Conservation (phyloP, 257 asterid genomes). For the Eucommia ulmoides region DNA sequence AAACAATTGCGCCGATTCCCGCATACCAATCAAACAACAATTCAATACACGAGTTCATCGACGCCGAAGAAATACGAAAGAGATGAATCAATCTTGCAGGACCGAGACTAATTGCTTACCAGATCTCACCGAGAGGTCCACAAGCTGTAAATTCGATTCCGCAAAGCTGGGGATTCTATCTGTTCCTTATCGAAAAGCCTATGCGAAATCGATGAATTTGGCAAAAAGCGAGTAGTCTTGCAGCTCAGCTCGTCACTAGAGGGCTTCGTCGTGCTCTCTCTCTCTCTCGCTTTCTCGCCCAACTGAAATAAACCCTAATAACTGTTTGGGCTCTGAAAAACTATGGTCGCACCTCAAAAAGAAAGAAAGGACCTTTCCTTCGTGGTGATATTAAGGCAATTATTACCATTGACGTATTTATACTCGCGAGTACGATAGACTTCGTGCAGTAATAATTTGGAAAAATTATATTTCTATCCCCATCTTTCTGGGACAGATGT, state of each 20-base stretch:
- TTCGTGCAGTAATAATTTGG: too few relatives aligned
- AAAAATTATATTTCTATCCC: too few relatives aligned
- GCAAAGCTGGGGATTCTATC: neutral
- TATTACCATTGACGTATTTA: too few relatives aligned
- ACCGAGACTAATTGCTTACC: slow-evolving; percentile 3
- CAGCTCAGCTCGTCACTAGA: neutral
- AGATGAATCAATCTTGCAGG: neutral
- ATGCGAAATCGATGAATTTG: neutral
- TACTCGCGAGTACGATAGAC: too few relatives aligned
- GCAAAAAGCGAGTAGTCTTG: neutral
- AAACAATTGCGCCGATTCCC: neutral
- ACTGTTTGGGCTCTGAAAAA: neutral
- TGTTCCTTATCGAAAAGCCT: neutral
- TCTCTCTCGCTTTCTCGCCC: neutral
- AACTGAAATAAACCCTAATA: neutral
- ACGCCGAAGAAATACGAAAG: neutral
- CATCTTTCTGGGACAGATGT: too few relatives aligned
- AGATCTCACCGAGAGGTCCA: slow-evolving; percentile 6
- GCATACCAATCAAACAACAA: neutral
- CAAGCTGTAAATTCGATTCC: slow-evolving; percentile 6
- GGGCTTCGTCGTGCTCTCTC: neutral
- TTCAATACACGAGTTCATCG: neutral
- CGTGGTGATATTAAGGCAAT: too few relatives aligned
- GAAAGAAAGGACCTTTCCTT: too few relatives aligned
- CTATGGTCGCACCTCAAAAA: too few relatives aligned